A percentile compares a stretch with the other conserved stretches of the same genome.
phyloP scores from a whole-genome alignment of 257 asterid genomes.

The Lycium ferocissimum region DNA sequence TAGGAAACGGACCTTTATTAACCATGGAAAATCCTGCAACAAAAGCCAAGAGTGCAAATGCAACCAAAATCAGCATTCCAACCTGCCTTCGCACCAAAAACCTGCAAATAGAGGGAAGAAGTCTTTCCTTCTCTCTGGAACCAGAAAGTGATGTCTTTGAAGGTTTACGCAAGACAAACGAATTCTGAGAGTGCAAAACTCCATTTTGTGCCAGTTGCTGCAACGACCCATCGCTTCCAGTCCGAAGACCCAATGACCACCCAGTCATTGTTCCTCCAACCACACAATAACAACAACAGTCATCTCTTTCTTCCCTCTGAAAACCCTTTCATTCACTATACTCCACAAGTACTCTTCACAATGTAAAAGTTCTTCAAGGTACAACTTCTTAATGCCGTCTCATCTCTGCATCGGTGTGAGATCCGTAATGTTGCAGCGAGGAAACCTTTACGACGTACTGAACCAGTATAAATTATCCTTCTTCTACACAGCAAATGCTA shows the following conservation, averaged over 20 bases:
- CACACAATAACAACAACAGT: constrained; percentile 52
- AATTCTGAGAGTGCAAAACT: constrained; percentile 51
- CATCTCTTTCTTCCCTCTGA: constrained; percentile 69
- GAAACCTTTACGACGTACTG: neutral
- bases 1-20: constrained; percentile 61
- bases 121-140: constrained; percentile 76
- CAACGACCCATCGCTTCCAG: constrained; percentile 79
- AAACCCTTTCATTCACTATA: constrained; percentile 59
- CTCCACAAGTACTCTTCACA: constrained; percentile 32
- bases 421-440: neutral
- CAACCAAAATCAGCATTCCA: constrained; percentile 76
- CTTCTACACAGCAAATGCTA: too few relatives aligned
- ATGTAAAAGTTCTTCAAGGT: constrained; percentile 20
- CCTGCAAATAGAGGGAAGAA: constrained; percentile 54
- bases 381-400: neutral
- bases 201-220: constrained; percentile 78
- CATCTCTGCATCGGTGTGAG: neutral
- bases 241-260: constrained; percentile 78
- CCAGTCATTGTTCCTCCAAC: constrained; percentile 87
- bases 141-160: constrained; percentile 62
- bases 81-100: constrained; percentile 69
- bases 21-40: constrained; percentile 65
- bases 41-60: constrained; percentile 63
- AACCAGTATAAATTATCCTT: constrained; percentile 5
- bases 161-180: constrained; percentile 58